phyloP scores from a whole-genome alignment of 164 flowering plant species.

The Nymphaea thermarum region DNA sequence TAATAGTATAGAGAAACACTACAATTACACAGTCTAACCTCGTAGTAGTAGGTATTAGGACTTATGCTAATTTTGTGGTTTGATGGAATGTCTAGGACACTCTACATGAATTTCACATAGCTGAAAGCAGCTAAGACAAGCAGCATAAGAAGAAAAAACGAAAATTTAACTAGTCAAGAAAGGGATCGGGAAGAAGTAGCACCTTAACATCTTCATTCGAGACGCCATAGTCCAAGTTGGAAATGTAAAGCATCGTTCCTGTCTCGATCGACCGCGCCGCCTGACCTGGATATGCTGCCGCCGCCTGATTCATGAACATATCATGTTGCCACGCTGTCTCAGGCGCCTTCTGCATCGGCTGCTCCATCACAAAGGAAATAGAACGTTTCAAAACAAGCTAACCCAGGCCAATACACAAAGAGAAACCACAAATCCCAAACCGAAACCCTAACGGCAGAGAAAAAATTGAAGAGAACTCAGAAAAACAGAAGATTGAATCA shows the following conservation, averaged over 20 bases:
- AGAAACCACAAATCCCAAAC: background rate
- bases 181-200: background rate
- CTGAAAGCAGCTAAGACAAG: no score
- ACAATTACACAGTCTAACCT: no score
- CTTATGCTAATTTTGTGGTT: no score
- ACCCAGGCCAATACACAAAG: background rate
- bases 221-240: conserved; percentile 77
- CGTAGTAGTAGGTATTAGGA: no score
- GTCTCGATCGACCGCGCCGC: conserved; percentile 49
- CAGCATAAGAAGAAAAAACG: background rate
- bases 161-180: background rate
- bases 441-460: background rate
- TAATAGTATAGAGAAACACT: no score
- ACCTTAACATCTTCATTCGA: conserved; percentile 83
- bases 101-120: no score
- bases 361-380: conserved; percentile 1
- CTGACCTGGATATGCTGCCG: conserved; percentile 14
- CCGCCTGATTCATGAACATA: conserved; percentile 39
- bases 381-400: background rate
- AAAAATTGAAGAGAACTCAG: background rate
- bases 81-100: no score
- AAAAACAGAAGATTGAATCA: conserved; percentile 10
- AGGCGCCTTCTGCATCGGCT: conserved; percentile 40
- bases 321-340: conserved; percentile 60
- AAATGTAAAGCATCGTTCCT: conserved; percentile 69